Percentiles rank a stretch among this genome's conserved stretches.
phyloP scores from a whole-genome alignment of 2,329 filamentous ascomycete species.

The Colletotrichum sojae region DNA sequence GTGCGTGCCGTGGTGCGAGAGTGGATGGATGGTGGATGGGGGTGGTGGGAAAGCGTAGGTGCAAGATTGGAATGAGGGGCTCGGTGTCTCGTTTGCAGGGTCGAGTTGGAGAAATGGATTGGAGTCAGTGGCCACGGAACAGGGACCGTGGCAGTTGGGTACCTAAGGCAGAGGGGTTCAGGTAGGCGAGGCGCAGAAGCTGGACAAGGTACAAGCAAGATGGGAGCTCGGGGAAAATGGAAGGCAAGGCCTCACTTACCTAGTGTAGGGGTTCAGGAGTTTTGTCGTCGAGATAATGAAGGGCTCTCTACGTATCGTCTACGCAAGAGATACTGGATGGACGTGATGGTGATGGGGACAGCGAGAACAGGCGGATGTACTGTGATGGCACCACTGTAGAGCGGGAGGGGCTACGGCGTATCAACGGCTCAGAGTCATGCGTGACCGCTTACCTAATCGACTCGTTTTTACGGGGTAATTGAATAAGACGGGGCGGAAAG shows the following conservation, averaged over 20 bases:
- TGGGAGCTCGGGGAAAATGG: conserved; percentile 16
- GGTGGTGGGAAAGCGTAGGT: conserved; percentile 17
- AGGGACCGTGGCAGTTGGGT: conserved; percentile 21
- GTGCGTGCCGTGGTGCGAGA: background rate
- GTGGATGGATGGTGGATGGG: conserved; percentile 21
- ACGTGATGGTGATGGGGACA: background rate
- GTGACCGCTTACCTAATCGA: too few relatives aligned
- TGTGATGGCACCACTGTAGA: conserved; percentile 19
- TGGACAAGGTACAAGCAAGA: conserved; percentile 26
- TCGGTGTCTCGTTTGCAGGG: conserved; percentile 12
- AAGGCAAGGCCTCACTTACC: conserved; percentile 15
- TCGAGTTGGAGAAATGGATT: conserved; percentile 9
- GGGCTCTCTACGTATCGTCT: too few relatives aligned
- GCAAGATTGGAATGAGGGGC: conserved; percentile 33
- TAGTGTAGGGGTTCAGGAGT: too few relatives aligned
- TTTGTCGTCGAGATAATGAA: too few relatives aligned
- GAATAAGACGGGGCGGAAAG: conserved; percentile 11
- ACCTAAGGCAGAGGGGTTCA: background rate
- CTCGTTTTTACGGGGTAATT: conserved; percentile 33
- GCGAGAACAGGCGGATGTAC: background rate
- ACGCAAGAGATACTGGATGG: conserved; percentile 1
- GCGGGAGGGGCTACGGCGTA: conserved; percentile 9
- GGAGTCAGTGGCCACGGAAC: conserved; percentile 10
- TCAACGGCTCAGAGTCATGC: background rate
- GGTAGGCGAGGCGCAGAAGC: conserved; percentile 1